Base-by-base conservation (phyloP, 2,329 filamentous ascomycete species). In the Fusarium stilboides region DNA sequence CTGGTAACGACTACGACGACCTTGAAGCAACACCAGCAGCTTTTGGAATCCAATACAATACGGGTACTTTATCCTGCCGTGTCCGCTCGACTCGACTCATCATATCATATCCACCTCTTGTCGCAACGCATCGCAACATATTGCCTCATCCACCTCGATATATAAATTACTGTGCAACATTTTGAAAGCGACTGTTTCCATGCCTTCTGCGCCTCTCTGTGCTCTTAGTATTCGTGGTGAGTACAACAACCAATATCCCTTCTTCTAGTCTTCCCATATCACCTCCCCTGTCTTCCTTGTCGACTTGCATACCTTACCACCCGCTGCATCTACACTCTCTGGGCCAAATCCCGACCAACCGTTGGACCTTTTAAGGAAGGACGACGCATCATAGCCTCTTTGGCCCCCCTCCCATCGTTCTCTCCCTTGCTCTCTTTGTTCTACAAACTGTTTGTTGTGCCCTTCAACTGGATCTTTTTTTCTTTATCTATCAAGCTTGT, bases 181-280 rank as follows among this genome's bases (percentile, higher is more conserved):
- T 52, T 34, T 57, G 19, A 67, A 62, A 70, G 55, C 66, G 60
- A 61, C 66, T 64, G 58, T 66, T 74, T 74, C 72, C 72, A 74
- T 74, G 72, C 61, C 65, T 66, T 65, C 68, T 54, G 65, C 57
- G 55, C 67, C 58, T 70, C 52, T 52, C 40, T 46, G 65, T 68
- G 63, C 58, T 40, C 39, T 68, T 55, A 61, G 52, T 67, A 71
- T 67, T 50, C 59, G 62, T 63, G 69, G 71, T 74, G 64, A 74
- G 71, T 72, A 45, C 49, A 50, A 60, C 37, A 63, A 50, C 17
- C 37, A 22, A 24, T 31, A 36, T 37, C 17, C 20, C 52, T 31
- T 37, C 14, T 28, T 24, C 19, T 36, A 22, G 26, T 22, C 31
- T 31, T 42, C 31, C 40, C 31, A 17, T n/a, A 6, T n/a, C 22